These are phyloP conservation scores for Botrytis fabae DNA, from an alignment of 2,329 filamentous ascomycete species.

Conservation along the genomic window DNA sequence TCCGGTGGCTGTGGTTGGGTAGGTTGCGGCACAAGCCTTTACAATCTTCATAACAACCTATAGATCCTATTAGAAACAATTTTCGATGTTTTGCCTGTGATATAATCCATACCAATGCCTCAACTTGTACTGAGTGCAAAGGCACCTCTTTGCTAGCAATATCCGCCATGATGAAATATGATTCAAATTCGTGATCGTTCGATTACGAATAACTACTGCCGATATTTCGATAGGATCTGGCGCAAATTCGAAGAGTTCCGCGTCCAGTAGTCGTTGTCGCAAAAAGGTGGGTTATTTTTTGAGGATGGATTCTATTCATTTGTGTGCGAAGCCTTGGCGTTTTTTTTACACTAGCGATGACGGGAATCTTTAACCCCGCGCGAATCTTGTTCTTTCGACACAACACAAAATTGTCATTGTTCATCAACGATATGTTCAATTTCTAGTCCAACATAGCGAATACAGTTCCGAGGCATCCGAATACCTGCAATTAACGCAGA, in stretches of 20 bases:
- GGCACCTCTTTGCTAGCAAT: slow-evolving; percentile 61
- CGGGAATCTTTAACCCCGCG: slow-evolving; percentile 21
- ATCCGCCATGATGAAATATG: slow-evolving; percentile 55
- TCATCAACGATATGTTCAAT: not conserved
- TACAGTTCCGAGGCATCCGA: not conserved
- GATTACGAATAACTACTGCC: not conserved
- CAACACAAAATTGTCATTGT: not conserved
- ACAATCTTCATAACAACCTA: slow-evolving; percentile 97
- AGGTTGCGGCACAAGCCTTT: slow-evolving; percentile 86
- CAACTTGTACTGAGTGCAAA: slow-evolving; percentile 87
- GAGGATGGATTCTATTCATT: slow-evolving; percentile 23
- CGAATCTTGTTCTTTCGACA: slow-evolving; percentile 2
- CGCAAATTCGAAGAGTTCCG: slow-evolving; percentile 15
- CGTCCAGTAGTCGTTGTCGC: slow-evolving; percentile 22
- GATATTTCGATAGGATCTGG: slow-evolving; percentile 10
- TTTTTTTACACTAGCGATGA: slow-evolving; percentile 18
- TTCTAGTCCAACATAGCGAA: not conserved
- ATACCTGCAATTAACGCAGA: not conserved
- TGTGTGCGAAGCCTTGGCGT: slow-evolving; percentile 25
- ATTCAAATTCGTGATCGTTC: slow-evolving; percentile 7
- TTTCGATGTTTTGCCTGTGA: slow-evolving; percentile 40
- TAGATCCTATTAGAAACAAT: slow-evolving; percentile 34
- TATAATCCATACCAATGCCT: slow-evolving; percentile 74
- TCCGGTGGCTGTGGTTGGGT: slow-evolving; percentile 87
- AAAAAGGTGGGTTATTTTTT: slow-evolving; percentile 23